Conservation (phyloP, 2,329 filamentous ascomycete genomes). For the Alternaria solani region DNA sequence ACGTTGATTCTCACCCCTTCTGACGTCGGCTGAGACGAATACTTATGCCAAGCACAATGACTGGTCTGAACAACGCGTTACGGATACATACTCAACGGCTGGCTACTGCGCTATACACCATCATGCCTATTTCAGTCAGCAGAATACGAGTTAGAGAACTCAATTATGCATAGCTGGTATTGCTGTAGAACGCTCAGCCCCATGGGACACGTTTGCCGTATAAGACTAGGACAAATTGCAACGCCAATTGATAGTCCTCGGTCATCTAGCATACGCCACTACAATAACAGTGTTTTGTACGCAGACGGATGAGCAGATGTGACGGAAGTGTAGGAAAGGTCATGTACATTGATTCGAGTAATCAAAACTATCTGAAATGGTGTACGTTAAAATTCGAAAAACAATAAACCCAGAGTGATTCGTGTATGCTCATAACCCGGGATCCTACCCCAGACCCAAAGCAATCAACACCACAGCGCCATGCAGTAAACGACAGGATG, state of each 20-base stretch:
- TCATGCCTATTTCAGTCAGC: no score
- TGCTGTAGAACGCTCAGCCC: no score
- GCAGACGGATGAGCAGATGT: not conserved
- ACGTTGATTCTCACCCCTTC: not conserved
- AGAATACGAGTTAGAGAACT: no score
- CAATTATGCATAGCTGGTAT: no score
- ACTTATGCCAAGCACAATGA: not conserved
- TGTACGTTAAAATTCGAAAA: not conserved
- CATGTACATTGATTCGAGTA: not conserved
- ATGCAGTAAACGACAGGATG: slow-evolving; percentile 11
- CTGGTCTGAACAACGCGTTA: not conserved
- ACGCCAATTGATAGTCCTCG: no score
- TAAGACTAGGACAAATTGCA: no score
- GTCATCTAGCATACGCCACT: no score
- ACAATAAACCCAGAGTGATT: not conserved
- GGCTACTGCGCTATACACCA: no score
- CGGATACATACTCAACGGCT: not conserved
- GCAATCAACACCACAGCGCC: slow-evolving; percentile 8
- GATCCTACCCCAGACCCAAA: not conserved
- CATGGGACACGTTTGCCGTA: no score
- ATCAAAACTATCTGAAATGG: not conserved
- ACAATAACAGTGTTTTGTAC: not conserved
- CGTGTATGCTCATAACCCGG: slow-evolving; percentile 3
- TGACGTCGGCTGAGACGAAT: not conserved
- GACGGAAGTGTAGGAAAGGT: not conserved